Evolutionary conservation across 805 yeast genomes (phyloP), one percentile per base, ranked within the genome.

Genomic region (Sugiyamaella valdiviana): DNA sequence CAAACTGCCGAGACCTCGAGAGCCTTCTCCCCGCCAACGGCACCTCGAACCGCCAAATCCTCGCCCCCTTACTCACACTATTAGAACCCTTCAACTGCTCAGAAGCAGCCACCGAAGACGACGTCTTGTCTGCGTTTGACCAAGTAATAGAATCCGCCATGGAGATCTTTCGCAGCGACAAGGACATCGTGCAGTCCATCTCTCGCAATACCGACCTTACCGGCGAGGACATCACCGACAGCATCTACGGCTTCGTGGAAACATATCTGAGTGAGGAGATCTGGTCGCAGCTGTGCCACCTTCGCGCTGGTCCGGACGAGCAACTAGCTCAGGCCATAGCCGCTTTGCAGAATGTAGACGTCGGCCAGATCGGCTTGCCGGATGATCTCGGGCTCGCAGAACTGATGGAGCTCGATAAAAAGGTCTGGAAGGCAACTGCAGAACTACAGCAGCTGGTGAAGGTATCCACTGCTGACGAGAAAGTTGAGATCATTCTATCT

Each of bases 171-270:
- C 65, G 64, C 39, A 48, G 58, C n/a, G 58, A 66, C 6, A 67
- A 63, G 22, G 52, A 49, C 19, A 37, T 53, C n/a, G 53, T 63
- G 22, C 50, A 52, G n/a, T 36, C 55, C 2, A 50, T 65, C 49
- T 60, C 62, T 2, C 41, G 45, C 6, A 61, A 62, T 15, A 45
- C 57, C 16, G 57, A 52, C 16, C 48, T 63, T n/a, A 51, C 53
- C 2, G 64, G 63, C 6, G 64, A 60, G 1, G 69, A 65, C 20
- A 45, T 64, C 79, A 53, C 77, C 71, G 54, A 71, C 70, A 49
- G 69, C 79, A 40, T 88, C 1, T 83, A 80, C 57, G 79, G 79
- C 47, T 86, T 86, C 56, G 81, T 86, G 14, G 96, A 90, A 57
- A 57, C 73, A 51, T 80, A 80, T 49, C 63, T 87, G 26, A 83